A percentile compares a stretch with the other conserved stretches of the same genome.
Conservation (phyloP, 108 stramenopile species). For the Phaeodactylum tricornutum region DNA sequence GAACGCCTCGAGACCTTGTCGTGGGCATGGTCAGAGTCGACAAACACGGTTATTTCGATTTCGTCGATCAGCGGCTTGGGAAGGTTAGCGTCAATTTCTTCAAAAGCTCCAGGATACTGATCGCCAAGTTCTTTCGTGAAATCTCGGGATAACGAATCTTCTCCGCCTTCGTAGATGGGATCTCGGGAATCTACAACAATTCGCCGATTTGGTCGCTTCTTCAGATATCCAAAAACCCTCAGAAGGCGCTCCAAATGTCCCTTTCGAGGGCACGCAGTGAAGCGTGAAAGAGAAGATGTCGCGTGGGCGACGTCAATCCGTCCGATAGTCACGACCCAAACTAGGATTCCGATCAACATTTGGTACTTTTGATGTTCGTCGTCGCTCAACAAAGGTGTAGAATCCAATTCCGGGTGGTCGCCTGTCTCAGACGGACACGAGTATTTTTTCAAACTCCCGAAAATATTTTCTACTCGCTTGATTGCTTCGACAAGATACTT, state of each 20-base stretch:
- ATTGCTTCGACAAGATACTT: background rate
- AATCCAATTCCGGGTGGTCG: constrained; percentile 24
- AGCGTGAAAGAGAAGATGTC: constrained; percentile 21
- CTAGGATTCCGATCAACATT: constrained; percentile 20
- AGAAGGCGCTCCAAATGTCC: constrained; percentile 23
- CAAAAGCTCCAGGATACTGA: constrained; percentile 8
- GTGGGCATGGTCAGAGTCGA: constrained; percentile 17
- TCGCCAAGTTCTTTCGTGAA: background rate
- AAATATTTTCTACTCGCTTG: background rate
- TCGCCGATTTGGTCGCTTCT: constrained; percentile 7
- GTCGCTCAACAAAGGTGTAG: constrained; percentile 6
- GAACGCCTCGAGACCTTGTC: constrained; percentile 14
- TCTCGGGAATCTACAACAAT: constrained; percentile 5
- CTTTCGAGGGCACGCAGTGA: constrained; percentile 20
- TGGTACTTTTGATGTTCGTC: constrained; percentile 14
- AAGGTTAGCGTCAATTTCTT: constrained; percentile 3
- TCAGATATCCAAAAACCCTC: constrained; percentile 18
- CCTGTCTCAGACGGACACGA: constrained; percentile 12
- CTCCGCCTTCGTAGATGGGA: background rate
- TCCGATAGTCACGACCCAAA: constrained; percentile 28
- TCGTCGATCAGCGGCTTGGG: background rate
- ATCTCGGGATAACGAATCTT: background rate
- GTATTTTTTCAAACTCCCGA: background rate
- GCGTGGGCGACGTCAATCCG: constrained; percentile 26
- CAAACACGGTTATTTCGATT: background rate